Evolutionary conservation across 768 basidiomycete genomes (phyloP), one percentile per base, ranked within the genome.

Genomic region (Hericium coralloides): DNA sequence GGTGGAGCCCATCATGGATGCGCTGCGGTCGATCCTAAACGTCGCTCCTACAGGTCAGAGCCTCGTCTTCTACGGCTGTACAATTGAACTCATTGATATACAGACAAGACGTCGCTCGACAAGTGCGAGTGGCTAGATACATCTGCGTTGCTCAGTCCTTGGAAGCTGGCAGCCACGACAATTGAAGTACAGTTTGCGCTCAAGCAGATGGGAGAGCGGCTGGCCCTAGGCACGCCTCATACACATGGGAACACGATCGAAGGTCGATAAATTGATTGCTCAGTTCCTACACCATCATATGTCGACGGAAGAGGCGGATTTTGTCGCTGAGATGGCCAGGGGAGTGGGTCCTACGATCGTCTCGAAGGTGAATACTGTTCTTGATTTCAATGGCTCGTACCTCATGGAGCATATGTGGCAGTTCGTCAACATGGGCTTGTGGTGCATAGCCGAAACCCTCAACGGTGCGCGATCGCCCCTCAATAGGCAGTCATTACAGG

Each of bases 131-230:
- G 82, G 78, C 79, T 81, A n/a, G 75, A 79, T 58, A 78, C 85
- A 12, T 82, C 82, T 0, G 82, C 81, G 10, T 72, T 87, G 36
- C 72, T 92, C 26, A 90, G 87, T 59, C 90, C 89, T 0, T 92
- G 90, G 88, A 89, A 87, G 64, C 79, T 92, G 23, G 82, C 87
- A 10, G 87, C 87, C 2, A 90, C 91, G 0, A 84, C 85, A 6
- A 85, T 91, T 55, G 85, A 89, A 62, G 77, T 91, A 59, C 86
- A 89, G 57, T 78, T 92, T 39, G 81, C 84, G 45, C 74, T 92
- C 54, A 81, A 86, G 65, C 87, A 89, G 62, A 71, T 92, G 63
- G 86, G 84, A 17, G 79, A 84, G 51, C 82, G 82, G 12, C 75
- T 92, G 36, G 71, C 74, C n/a, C 77, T 80, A 38, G 82, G 84